Conservation (phyloP, 495 filamentous ascomycete species). For the Tuber magnatum region DNA sequence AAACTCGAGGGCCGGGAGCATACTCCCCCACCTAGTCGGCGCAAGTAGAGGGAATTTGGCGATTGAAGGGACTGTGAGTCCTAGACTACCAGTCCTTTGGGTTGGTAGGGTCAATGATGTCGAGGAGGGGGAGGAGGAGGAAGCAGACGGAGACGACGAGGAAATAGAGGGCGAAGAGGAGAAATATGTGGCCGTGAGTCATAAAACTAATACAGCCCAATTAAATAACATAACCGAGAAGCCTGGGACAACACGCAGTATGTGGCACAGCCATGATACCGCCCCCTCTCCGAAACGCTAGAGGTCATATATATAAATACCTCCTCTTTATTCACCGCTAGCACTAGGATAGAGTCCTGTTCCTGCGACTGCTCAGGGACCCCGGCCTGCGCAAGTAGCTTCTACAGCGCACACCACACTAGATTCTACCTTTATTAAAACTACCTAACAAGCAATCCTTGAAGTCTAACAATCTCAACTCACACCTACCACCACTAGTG, state of each 20-base stretch:
- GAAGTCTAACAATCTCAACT: neutral
- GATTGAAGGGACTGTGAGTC: constrained; percentile 34
- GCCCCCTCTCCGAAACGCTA: constrained; percentile 7
- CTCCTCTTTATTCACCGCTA: neutral
- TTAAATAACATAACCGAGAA: constrained; percentile 13
- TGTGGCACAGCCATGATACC: constrained; percentile 14
- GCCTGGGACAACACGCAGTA: neutral
- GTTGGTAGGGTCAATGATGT: constrained; percentile 15
- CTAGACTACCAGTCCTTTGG: constrained; percentile 38
- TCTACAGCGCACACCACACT: neutral
- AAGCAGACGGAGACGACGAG: constrained; percentile 9
- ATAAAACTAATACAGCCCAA: neutral
- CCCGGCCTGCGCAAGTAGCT: neutral
- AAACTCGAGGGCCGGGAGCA: constrained; percentile 12
- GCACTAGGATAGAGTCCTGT: neutral
- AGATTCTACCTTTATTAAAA: neutral
- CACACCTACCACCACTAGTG: neutral
- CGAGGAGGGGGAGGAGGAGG: constrained; percentile 8
- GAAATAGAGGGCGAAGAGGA: constrained; percentile 6
- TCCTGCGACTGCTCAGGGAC: neutral
- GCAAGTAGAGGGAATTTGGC: constrained; percentile 8
- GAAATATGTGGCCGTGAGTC: neutral
- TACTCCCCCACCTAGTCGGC: constrained; percentile 36
- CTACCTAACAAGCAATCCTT: neutral
- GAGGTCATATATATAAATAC: neutral